Evolutionary conservation across 2,329 filamentous ascomycete species (phyloP), one percentile per base, ranked within the genome.

Genomic region (Aureobasidium namibiae): DNA sequence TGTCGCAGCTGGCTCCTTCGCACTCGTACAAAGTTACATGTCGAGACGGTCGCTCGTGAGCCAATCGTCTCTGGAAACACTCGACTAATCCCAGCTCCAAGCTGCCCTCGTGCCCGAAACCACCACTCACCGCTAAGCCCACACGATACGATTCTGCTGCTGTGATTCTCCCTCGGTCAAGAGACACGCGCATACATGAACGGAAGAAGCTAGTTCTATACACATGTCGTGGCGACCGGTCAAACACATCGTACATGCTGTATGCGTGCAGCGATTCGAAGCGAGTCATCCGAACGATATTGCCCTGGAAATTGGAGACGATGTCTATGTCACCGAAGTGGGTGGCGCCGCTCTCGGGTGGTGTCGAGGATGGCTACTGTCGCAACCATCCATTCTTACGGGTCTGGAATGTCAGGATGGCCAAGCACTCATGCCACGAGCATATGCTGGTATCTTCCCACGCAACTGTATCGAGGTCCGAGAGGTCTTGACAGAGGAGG

Each of bases 391-490:
- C 66, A 78, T 99, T 70, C 83, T 99, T 61, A 90, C 94, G 18
- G 94, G 92, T 49, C 78, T 99, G 71, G 97, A 91, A 11, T 92
- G 88, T 62, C 85, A 88, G 67, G 92, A 91, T 72, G 92, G 94
- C 49, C 90, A 96, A 73, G 95, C 92, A 0, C 84, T 97, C 33
- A 92, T 97, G 75, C 91, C 92, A 61, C 86, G 94, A 64, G 94
- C 99, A 61, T 99, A 97, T 72, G 96, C 92, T n/a, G 94, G 94
- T 67, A 95, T 99, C 68, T 99, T 99, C 70, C 94, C 94, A 11
- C 83, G 89, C 65, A 94, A 87, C 72, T 99, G 92, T 67, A 92
- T 99, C 60, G 91, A 99, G 74, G 87, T 99, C 61, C 86, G 92
- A 65, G 94, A 99, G 75, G 85, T 96, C 58, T 81, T 99, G 36